A percentile compares a stretch with the other conserved stretches of the same genome.
These are phyloP conservation scores for Agrocybe praecox DNA, from an alignment of 768 basidiomycete species.

Conservation along the genomic window DNA sequence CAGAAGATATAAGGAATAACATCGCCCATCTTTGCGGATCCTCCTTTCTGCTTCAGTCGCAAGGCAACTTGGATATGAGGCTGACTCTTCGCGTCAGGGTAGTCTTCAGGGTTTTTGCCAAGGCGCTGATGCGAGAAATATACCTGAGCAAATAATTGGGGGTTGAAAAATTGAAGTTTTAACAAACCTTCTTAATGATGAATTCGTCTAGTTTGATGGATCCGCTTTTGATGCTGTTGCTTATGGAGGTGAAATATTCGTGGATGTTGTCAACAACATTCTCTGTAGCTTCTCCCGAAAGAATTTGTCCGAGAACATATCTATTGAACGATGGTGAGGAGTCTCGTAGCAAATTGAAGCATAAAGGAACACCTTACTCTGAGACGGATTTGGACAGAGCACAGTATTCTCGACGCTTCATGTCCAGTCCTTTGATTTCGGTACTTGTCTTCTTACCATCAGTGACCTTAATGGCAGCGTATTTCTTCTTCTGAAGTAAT, in stretches of 20 bases:
- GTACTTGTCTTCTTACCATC: slow-evolving; percentile 73
- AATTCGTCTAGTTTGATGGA: slow-evolving; percentile 89
- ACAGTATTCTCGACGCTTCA: slow-evolving; percentile 98
- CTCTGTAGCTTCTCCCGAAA: slow-evolving; percentile 92
- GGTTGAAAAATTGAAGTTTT: neutral
- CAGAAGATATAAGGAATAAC: slow-evolving; percentile 98
- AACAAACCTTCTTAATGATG: slow-evolving; percentile 89
- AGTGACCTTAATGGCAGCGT: slow-evolving; percentile 95
- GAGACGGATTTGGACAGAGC: slow-evolving; percentile 90
- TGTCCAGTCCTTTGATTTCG: slow-evolving; percentile 97
- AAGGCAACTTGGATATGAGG: slow-evolving; percentile 98
- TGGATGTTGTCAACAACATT: slow-evolving; percentile 89
- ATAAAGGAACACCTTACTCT: slow-evolving; percentile 54
- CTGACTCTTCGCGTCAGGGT: slow-evolving; percentile 92
- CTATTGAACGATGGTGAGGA: slow-evolving; percentile 38
- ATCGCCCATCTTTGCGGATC: slow-evolving; percentile 81
- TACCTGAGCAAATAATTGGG: neutral
- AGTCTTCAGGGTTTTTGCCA: slow-evolving; percentile 96
- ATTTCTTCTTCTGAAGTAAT: slow-evolving; percentile 98
- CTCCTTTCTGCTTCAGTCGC: slow-evolving; percentile 84
- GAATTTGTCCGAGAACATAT: slow-evolving; percentile 85
- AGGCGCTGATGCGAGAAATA: slow-evolving; percentile 62
- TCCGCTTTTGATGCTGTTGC: slow-evolving; percentile 78
- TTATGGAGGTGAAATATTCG: slow-evolving; percentile 79
- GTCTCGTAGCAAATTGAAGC: neutral